Base-by-base conservation (phyloP, 305 asterid species). In the Andrographis paniculata region DNA sequence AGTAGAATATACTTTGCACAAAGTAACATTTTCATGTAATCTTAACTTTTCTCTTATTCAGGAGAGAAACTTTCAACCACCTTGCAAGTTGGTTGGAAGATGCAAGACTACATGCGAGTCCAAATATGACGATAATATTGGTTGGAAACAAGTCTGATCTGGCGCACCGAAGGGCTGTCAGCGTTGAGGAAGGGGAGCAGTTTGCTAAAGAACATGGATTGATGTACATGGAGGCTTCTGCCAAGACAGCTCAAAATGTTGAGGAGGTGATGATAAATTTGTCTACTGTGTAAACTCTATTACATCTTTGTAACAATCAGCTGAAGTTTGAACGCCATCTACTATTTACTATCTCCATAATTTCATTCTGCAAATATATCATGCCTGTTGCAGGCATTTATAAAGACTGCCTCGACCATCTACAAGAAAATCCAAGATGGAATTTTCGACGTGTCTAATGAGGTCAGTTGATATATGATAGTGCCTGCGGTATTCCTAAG, bases 181-280 rank as follows among this genome's bases (percentile, higher is more conserved):
- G 86, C 73, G 73, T 69, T 9, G 92, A 33, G 38, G 38, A 33
- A 33, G 38, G 38, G 38, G 38, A 33, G 38, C 38, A 33, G 38
- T 33, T 33, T 33, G 38, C 38, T 33, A 33, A 33, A 11, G 38
- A 33, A n/a, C 8, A 33, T 33, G 38, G 38, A 4, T 66, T 86
- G 49, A 63, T 82, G 56, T 86, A 82, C 69, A 77, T 86, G 88
- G 95, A 86, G 66, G 80, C 85, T 51, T 86, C 95, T 57, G 95
- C 95, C 40, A 79, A 83, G 75, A 79, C 95, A 51, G 77, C 88
- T 33, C 13, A 33, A 33, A 33, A 86, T 65, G 94, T 86, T 27
- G 94, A 86, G 38, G 38, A 33, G 38, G 38, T 33, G 38, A 33
- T 5, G 12, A 13, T 33, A 33, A 1, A 33, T 33, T 0, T 33